These are phyloP conservation scores for Elsinoe fawcettii DNA, from an alignment of 2,329 filamentous ascomycete species.

Conservation along the genomic window DNA sequence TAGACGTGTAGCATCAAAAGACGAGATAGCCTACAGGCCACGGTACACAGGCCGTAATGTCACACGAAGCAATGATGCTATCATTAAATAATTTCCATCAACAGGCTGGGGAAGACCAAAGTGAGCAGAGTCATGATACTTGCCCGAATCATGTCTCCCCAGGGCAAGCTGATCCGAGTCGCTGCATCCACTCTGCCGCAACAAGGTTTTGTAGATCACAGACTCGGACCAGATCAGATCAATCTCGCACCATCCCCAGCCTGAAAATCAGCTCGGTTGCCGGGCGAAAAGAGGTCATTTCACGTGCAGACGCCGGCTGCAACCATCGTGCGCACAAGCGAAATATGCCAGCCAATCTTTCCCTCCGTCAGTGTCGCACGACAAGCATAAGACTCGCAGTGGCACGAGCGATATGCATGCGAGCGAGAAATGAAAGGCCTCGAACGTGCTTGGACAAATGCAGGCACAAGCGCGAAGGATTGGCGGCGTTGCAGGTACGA, in stretches of 20 bases:
- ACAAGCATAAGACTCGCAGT: background rate
- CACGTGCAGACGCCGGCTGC: background rate
- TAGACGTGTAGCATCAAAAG: background rate
- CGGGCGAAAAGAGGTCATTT: too few relatives aligned
- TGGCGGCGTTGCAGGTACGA: background rate
- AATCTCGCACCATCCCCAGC: background rate
- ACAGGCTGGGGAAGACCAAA: too few relatives aligned
- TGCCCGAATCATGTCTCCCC: background rate
- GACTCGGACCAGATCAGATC: background rate
- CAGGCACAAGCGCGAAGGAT: background rate
- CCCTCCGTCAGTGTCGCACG: background rate
- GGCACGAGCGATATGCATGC: too few relatives aligned
- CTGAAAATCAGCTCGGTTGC: background rate
- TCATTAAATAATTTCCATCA: background rate
- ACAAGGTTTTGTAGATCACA: background rate
- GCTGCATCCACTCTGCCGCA: background rate
- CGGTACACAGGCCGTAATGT: background rate
- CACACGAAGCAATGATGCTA: background rate
- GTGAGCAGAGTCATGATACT: background rate
- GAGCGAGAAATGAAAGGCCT: background rate
- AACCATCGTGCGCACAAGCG: background rate
- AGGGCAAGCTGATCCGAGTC: background rate
- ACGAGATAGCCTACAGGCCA: background rate
- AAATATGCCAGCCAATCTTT: background rate
- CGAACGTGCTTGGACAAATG: background rate